Percentiles rank a stretch among this genome's conserved stretches.
phyloP scores from a whole-genome alignment of 257 asterid species.

The Nicotiana tomentosiformis region DNA sequence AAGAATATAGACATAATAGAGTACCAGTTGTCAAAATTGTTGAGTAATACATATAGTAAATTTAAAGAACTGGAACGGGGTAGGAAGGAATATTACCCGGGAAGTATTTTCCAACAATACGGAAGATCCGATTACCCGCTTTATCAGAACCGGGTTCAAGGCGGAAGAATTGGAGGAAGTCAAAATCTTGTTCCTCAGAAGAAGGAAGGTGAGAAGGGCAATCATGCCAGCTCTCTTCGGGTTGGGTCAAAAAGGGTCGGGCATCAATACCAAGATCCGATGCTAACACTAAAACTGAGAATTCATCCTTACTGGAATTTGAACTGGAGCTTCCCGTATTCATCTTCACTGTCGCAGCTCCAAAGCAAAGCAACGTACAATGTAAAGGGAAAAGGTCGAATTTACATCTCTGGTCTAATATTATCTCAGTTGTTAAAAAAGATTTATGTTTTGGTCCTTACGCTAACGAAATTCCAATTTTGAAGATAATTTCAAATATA shows the following conservation, averaged over 20 bases:
- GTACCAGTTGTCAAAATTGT: background rate
- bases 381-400: too few relatives aligned
- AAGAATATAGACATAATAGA: background rate
- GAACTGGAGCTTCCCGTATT: conserved; percentile 18
- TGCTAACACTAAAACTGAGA: conserved; percentile 85
- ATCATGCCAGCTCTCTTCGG: conserved; percentile 68
- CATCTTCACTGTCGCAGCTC: background rate
- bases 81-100: conserved; percentile 47
- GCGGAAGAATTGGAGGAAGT: conserved; percentile 68
- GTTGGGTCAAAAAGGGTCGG: conserved; percentile 55
- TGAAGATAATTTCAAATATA: too few relatives aligned
- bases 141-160: conserved; percentile 66
- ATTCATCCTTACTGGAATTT: conserved; percentile 47
- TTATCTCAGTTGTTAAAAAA: too few relatives aligned
- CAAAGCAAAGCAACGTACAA: background rate
- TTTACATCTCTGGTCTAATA: too few relatives aligned
- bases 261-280: conserved; percentile 91
- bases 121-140: conserved; percentile 69
- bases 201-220: conserved; percentile 47
- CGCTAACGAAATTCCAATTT: too few relatives aligned
- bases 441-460: too few relatives aligned
- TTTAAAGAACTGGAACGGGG: background rate
- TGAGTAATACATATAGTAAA: background rate
- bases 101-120: conserved; percentile 85
- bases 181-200: conserved; percentile 55